Evolutionary conservation across 2,329 filamentous ascomycete species (phyloP).

Genomic region (Colletotrichum navitas): DNA sequence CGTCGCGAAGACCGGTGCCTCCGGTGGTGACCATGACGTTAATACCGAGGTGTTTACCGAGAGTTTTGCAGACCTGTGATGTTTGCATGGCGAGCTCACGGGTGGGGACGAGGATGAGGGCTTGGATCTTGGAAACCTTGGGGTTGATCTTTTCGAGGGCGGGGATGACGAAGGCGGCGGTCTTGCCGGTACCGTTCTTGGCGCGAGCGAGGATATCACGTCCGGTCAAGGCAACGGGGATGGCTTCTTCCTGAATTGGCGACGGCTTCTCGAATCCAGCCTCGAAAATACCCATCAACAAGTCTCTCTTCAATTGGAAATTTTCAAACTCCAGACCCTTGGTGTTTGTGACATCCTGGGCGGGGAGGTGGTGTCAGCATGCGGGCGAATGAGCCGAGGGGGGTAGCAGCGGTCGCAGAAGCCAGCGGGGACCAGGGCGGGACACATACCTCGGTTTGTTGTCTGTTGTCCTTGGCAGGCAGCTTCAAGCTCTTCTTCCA

Average conservation of each 20-base stretch:
- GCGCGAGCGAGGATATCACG: conserved; percentile 95
- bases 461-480: conserved; percentile 79
- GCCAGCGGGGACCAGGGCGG: background rate
- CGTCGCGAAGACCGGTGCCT: conserved; percentile 93
- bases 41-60: conserved; percentile 95
- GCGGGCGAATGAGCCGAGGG: background rate
- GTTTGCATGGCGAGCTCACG: conserved; percentile 98
- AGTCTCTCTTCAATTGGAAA: conserved; percentile 92
- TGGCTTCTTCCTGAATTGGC: conserved; percentile 98
- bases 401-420: background rate
- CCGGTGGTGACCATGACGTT: conserved; percentile 99
- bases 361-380: conserved; percentile 27
- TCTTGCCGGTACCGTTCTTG: conserved; percentile 99
- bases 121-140: conserved; percentile 96
- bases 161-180: conserved; percentile 96
- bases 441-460: conserved; percentile 81
- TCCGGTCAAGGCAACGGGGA: conserved; percentile 94
- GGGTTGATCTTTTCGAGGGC: conserved; percentile 96
- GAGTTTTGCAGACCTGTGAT: conserved; percentile 98
- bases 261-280: conserved; percentile 99
- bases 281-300: conserved; percentile 99
- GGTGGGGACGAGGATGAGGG: conserved; percentile 94
- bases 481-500: conserved; percentile 82
- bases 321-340: conserved; percentile 99
- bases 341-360: conserved; percentile 94